phyloP scores from a whole-genome alignment of 2,329 filamentous ascomycete species.

The Xylaria sp. region DNA sequence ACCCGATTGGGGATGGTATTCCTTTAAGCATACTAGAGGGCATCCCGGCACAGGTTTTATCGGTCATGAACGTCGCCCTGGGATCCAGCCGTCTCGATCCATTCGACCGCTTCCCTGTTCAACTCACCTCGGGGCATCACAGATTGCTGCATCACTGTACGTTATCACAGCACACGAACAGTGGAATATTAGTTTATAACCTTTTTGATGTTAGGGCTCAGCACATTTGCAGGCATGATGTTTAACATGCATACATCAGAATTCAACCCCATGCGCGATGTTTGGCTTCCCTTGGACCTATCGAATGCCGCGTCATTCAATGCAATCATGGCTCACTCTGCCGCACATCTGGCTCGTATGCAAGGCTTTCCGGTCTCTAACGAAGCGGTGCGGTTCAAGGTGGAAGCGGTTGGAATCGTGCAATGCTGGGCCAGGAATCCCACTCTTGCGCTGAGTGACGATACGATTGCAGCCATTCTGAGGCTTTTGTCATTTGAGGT shows the following conservation, averaged over 20 bases:
- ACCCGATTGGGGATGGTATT: neutral
- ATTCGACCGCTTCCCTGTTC: slow-evolving; percentile 45
- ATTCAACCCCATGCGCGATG: slow-evolving; percentile 43
- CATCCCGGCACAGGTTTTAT: slow-evolving; percentile 32
- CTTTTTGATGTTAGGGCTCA: slow-evolving; percentile 27
- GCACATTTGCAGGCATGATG: slow-evolving; percentile 42
- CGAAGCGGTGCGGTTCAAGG: slow-evolving; percentile 42
- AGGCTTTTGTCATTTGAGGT: slow-evolving; percentile 44
- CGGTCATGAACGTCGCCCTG: slow-evolving; percentile 41
- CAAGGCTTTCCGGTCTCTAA: slow-evolving; percentile 37
- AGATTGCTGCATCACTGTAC: slow-evolving; percentile 46
- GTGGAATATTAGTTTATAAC: slow-evolving; percentile 44
- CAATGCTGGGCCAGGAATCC: slow-evolving; percentile 42
- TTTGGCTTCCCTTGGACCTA: slow-evolving; percentile 48
- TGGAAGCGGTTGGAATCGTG: slow-evolving; percentile 45
- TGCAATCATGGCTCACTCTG: slow-evolving; percentile 48
- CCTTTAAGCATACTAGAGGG: neutral
- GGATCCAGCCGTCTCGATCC: slow-evolving; percentile 40
- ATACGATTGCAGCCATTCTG: slow-evolving; percentile 43
- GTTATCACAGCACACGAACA: slow-evolving; percentile 27
- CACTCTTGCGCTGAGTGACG: slow-evolving; percentile 40
- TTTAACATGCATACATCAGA: slow-evolving; percentile 9
- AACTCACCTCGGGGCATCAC: slow-evolving; percentile 43
- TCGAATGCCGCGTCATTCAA: slow-evolving; percentile 50
- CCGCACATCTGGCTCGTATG: slow-evolving; percentile 45